Base-by-base conservation (phyloP, 768 basidiomycete species). In the Tylopilus plumbeoviolaceoides region DNA sequence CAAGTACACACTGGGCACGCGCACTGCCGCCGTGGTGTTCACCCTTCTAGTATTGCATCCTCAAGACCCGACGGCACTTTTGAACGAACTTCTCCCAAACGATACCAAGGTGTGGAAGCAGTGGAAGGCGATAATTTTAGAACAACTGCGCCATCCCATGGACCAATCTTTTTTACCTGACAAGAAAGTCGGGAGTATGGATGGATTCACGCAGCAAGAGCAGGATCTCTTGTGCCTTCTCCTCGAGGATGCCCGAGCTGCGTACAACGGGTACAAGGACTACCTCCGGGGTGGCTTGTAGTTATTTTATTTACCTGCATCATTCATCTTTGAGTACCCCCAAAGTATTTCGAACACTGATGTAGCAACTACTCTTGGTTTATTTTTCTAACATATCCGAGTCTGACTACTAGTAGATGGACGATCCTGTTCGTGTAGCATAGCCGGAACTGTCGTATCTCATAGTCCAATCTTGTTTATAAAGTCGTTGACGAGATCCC, bases 251-350 rank as follows among this genome's bases (percentile, higher is more conserved):
- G 57, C 60, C 2, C 54, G 25, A 18, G 43, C 57, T 11, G 61
- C 53, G 2, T 56, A 53, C 25, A 31, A 50, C n/a, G 61, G 60
- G 0, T 62, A 62, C 47, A 51, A 14, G 21, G 54, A 62, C 14
- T 51, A 59, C 46, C 40, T 62, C 30, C 31, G 11, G 31, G 31
- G 4, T 33, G 11, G 12, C 11, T 33, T 33, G 2, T 33, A 12
- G 4, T 33, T 11, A 33, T 12, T 33, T 33, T 12, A 12, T 38
- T 38, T n/a, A 15, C n/a, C 36, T n/a, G 6, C 36, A 38, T 38
- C 36, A 3, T n/a, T n/a, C 36, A n/a, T 38, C 17, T 6, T 10
- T 12, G 31, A 38, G 5, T 8, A 38, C 17, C 14, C 12, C 14
- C 12, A 23, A 23, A 23, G 23, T 23, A 23, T 23, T 5, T 6